Conservation (phyloP, 129 eudicot genomes). For the Rutidosis leptorrhynchoides region DNA sequence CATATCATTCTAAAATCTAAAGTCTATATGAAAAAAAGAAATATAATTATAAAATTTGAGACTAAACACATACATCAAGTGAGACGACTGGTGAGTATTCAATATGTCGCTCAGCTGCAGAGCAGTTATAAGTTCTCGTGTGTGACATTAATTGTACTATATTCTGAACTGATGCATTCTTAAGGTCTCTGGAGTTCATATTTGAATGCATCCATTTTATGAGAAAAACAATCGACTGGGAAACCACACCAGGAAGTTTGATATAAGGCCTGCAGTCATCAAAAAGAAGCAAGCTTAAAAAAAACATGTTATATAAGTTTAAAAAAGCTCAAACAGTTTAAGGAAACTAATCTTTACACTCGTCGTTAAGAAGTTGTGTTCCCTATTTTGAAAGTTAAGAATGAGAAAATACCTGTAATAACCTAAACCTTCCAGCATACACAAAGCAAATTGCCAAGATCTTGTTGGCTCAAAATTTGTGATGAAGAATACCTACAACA, state of each 20-base stretch:
- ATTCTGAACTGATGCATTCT: conserved; percentile 38
- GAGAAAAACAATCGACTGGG: conserved; percentile 33
- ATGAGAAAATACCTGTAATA: conserved; percentile 54
- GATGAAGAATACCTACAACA: conserved; percentile 69
- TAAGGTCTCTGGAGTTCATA: conserved; percentile 39
- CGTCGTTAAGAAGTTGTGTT: neutral
- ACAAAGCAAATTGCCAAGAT: conserved; percentile 66
- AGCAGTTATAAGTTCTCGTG: conserved; percentile 71
- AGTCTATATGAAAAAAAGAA: neutral
- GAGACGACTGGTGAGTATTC: conserved; percentile 77
- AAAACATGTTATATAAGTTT: conserved; percentile 2
- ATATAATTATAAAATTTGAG: conserved; percentile 2
- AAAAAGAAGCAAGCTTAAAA: conserved; percentile 20
- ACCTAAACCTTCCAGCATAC: conserved; percentile 70
- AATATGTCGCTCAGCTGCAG: conserved; percentile 68
- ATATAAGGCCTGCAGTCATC: conserved; percentile 61
- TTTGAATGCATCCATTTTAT: conserved; percentile 50
- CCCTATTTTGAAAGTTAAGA: neutral
- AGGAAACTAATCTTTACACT: neutral
- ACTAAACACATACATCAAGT: conserved; percentile 50
- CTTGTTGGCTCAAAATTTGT: conserved; percentile 70
- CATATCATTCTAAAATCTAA: neutral
- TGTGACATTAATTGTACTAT: conserved; percentile 47
- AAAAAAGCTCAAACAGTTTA: neutral
- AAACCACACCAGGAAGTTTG: conserved; percentile 47